Percentiles rank a stretch among this genome's conserved stretches.
phyloP scores from a whole-genome alignment of 1,139 yeast species.

The Yamadazyma atmosphaerica region DNA sequence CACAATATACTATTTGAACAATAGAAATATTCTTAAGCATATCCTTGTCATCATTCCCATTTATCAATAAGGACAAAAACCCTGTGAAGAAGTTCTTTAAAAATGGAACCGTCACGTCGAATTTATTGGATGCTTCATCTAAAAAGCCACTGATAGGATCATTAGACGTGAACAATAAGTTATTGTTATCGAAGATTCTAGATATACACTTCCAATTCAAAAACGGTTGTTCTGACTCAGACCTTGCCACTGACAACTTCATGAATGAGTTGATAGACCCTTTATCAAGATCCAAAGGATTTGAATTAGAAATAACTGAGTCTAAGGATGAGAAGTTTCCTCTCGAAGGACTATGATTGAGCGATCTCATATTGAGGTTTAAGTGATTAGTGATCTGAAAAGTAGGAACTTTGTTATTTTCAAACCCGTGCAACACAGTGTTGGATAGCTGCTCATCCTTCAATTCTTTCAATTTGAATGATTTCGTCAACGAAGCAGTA shows the following conservation, averaged over 20 bases:
- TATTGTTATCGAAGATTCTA: conserved; percentile 27
- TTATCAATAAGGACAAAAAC: conserved; percentile 33
- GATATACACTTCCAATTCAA: conserved; percentile 38
- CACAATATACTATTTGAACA: conserved; percentile 31
- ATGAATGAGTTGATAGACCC: conserved; percentile 33
- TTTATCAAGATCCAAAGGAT: conserved; percentile 22
- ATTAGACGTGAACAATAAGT: conserved; percentile 25
- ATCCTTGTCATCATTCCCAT: conserved; percentile 32
- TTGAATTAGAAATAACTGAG: conserved; percentile 15
- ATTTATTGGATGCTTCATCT: conserved; percentile 17
- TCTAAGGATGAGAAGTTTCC: conserved; percentile 16
- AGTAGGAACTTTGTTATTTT: conserved; percentile 8
- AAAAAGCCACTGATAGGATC: conserved; percentile 40
- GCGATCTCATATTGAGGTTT: conserved; percentile 11
- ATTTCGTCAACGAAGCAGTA: conserved; percentile 4
- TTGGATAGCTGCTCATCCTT: conserved; percentile 3
- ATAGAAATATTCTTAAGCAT: conserved; percentile 22
- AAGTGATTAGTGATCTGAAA: conserved; percentile 13
- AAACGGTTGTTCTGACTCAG: conserved; percentile 16
- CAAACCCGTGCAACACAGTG: conserved; percentile 8
- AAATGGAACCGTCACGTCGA: conserved; percentile 39
- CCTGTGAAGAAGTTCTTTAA: conserved; percentile 44
- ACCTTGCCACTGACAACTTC: conserved; percentile 21
- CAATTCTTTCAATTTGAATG: conserved; percentile 3
- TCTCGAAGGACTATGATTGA: background rate